Base-by-base conservation (phyloP, 1,284 basidiomycete species). In the Cutaneotrichosporon sp. region DNA sequence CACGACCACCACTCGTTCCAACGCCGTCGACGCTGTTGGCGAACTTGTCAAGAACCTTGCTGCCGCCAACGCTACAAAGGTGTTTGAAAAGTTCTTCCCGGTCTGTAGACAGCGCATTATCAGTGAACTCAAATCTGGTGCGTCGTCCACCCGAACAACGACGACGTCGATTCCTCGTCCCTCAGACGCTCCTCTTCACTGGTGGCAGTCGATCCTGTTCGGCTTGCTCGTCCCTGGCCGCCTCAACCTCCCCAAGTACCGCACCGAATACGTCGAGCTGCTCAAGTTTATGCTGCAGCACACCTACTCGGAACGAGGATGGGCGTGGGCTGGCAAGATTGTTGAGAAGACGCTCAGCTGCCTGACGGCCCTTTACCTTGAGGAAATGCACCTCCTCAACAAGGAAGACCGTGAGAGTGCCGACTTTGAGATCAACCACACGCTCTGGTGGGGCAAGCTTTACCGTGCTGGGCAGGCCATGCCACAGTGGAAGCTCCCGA, bases 141-240 rank as follows among this genome's bases (percentile, higher is more conserved):
- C 96, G 0, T 93, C 90, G n/a, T 89, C 88, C 54, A 80, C 86
- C 34, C 80, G 90, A 26, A 97, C 90, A 8, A 97, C 92, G 2
- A 86, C 86, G 3, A 92, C 90, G 0, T 83, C 86, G 59, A 81
- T 83, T 17, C 87, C 90, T 0, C 80, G 89, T 2, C 84, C 90
- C 4, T 88, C 88, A 7, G 94, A 98, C 66, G 92, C 90, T 2
- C 87, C 90, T 1, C 77, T 98, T 49, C 92, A 97, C 72, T 97
- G 93, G 90, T 92, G 47, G 62, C 70, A 65, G 52, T 72, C 59
- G 4, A 69, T 72, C 40, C 46, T 72, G 35, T 65, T 66, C 51
- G 67, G 68, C 20, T 60, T 65, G 43, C 60, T 73, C 13, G 63
- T 70, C 14, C 66, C 68, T 9, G 66, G 69, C 9, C 59, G 67